Base-by-base conservation (phyloP, 1,284 basidiomycete species). In the Phellinidium pouzarii region DNA sequence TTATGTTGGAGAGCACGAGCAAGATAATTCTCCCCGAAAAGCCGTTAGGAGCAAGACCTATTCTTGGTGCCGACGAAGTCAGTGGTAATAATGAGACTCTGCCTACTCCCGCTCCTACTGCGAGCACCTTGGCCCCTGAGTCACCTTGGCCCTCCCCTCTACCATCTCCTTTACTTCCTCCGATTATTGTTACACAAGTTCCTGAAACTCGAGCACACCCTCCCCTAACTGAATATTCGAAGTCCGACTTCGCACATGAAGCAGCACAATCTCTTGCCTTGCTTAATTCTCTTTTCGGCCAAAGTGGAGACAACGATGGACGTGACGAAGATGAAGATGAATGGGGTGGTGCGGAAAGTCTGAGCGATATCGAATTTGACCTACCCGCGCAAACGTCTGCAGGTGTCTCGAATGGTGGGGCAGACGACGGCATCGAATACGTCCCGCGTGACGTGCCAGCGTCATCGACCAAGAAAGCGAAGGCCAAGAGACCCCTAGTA, bases 271-370 rank as follows among this genome's bases (percentile, higher is more conserved):
- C 76, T 0, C 71, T 86, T 2, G 64, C 68, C 22, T 66, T 87
- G 12, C 65, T 86, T 0, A 63, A 69, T 14, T 70, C 74, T 0
- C 66, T 86, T 22, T 84, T 84, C 52, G 78, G 70, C 3, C 67
- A 66, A 38, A 60, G 61, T 26, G 22, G 25, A 3, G 27, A 23
- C 19, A 27, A n/a, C 2, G 44, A 44, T n/a, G 19, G 31, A 17
- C 9, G 17, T 17, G 34, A 47, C n/a, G 58, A 58, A 40, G 55
- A 59, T 17, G 71, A 69, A 22, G 66, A 66, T 23, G 72, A 79
- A 3, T 84, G 81, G 83, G 72, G 71, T 14, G 78, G 75, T 3
- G 63, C 66, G 37, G 80, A 84, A 64, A 78, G 74, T 52, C 64
- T 79, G 3, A 75, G 68, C 7, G 71, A 72, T 42, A 56, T 60